Base-by-base conservation (phyloP, 768 basidiomycete genomes). In the Flagelloscypha sp. region DNA sequence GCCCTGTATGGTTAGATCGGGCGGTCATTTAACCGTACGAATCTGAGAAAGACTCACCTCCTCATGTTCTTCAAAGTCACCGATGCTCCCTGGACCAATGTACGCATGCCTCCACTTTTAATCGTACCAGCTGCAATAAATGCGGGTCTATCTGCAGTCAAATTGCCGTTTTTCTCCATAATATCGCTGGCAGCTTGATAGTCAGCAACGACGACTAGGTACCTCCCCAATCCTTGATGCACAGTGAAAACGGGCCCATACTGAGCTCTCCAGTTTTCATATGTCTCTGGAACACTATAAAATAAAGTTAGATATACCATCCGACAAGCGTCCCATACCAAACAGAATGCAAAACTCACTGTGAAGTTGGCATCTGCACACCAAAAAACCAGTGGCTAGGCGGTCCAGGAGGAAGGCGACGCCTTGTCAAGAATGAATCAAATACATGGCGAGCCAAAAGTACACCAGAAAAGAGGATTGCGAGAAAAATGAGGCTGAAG, bases 141-240 rank as follows among this genome's bases (percentile, higher is more conserved):
- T 3, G 57, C 52, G 15, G 77, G 77, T 33, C 77, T 58, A 45
- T 78, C 77, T 1, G 66, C 69, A n/a, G 72, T 53, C 4, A 60
- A 43, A 4, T 70, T 66, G n/a, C 77, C 76, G 43, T 79, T 72
- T 34, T 72, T 72, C 47, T 80, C 77, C 75, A 80, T 73, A 37
- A 80, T 70, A 15, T 79, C 76, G 0, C 77, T 63, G 0, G 77
- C 76, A 24, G 74, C 75, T 51, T 77, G 52, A 33, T 72, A 49
- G 3, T 72, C 56, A 0, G 71, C 70, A 19, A 76, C 60, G 30
- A 78, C 59, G 37, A 73, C 51, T 28, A 63, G 58, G 7, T 35
- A 37, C 2, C 57, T 61, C 7, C 54, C 54, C 9, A 59, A 48
- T 1, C 79, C 78, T 37, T 73, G 59, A 1, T 70, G 63, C 2